Conservation (phyloP, 225 moss, liverwort and hornwort species). For the Ulota crispa region DNA sequence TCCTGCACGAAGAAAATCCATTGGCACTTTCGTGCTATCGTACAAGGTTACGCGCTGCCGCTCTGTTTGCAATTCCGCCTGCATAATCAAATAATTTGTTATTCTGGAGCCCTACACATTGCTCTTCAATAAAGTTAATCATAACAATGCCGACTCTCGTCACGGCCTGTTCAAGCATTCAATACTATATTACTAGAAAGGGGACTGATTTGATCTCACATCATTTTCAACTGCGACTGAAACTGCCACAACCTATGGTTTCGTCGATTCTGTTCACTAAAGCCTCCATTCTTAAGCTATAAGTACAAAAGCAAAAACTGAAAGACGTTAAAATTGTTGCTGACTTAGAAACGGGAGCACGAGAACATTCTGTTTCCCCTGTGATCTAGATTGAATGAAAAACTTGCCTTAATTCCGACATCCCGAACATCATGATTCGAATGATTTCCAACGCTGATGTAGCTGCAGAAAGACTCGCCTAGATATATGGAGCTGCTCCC, state of each 20-base stretch:
- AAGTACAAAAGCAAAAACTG: neutral
- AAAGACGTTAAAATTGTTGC: neutral
- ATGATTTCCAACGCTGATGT: conserved; percentile 60
- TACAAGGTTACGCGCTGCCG: conserved; percentile 60
- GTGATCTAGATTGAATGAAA: neutral
- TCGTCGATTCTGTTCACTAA: neutral
- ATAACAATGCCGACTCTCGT: neutral
- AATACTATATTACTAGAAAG: neutral
- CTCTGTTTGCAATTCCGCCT: conserved; percentile 82
- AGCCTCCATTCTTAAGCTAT: neutral
- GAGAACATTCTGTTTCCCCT: neutral
- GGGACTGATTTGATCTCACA: neutral
- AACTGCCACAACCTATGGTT: neutral
- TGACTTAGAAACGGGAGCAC: neutral
- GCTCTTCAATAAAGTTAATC: neutral
- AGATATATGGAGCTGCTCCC: conserved; percentile 87
- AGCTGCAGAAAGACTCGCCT: conserved; percentile 93
- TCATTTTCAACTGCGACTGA: neutral
- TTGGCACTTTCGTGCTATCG: conserved; percentile 82
- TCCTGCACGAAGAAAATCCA: conserved; percentile 84
- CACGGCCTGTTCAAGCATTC: conserved; percentile 1
- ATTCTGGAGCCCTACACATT: neutral
- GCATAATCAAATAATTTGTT: conserved; percentile 23
- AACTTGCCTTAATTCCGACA: conserved; percentile 89
- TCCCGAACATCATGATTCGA: conserved; percentile 95